Percentiles rank a stretch among this genome's conserved stretches.
These are phyloP conservation scores for Trebouxiophyceae sp. DNA, from an alignment of 163 green algal species.

Conservation along the genomic window DNA sequence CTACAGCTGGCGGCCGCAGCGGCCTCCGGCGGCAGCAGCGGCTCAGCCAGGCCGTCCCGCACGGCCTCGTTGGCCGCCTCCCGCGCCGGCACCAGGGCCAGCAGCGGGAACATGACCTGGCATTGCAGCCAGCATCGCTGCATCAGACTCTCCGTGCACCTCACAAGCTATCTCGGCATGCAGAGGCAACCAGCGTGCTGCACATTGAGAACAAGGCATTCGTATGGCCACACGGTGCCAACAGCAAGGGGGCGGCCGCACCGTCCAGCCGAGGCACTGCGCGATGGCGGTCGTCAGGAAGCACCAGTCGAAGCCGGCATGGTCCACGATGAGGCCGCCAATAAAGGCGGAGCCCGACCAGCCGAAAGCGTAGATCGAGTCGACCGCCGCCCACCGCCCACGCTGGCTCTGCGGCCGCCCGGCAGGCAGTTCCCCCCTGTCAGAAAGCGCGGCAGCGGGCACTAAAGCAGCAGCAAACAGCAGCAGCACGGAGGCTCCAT, in stretches of 20 bases:
- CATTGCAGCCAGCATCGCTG: no score
- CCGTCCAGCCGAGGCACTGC: not conserved
- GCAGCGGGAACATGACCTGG: not conserved
- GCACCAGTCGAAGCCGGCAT: conserved; percentile 20
- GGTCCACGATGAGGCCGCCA: conserved; percentile 35
- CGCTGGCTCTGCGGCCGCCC: conserved; percentile 15
- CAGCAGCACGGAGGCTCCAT: not conserved
- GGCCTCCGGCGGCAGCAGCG: not conserved
- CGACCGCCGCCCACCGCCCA: conserved; percentile 39
- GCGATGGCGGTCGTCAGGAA: conserved; percentile 21
- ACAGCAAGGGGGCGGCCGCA: not conserved
- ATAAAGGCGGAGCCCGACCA: conserved; percentile 38
- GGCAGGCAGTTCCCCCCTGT: not conserved
- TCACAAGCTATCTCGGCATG: not conserved
- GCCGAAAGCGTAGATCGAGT: conserved; percentile 28
- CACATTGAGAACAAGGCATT: not conserved
- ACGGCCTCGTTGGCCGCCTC: not conserved
- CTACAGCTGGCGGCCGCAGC: not conserved
- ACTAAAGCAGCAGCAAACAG: not conserved
- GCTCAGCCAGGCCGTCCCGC: not conserved
- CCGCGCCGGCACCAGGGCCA: not conserved
- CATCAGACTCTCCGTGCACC: no score
- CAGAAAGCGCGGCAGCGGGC: not conserved
- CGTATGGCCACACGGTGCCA: not conserved
- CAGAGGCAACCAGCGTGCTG: not conserved